A percentile compares a stretch with the other conserved stretches of the same genome.
These are phyloP conservation scores for Clarireedia homoeocarpa DNA, from an alignment of 2,329 filamentous ascomycete species.

Conservation along the genomic window DNA sequence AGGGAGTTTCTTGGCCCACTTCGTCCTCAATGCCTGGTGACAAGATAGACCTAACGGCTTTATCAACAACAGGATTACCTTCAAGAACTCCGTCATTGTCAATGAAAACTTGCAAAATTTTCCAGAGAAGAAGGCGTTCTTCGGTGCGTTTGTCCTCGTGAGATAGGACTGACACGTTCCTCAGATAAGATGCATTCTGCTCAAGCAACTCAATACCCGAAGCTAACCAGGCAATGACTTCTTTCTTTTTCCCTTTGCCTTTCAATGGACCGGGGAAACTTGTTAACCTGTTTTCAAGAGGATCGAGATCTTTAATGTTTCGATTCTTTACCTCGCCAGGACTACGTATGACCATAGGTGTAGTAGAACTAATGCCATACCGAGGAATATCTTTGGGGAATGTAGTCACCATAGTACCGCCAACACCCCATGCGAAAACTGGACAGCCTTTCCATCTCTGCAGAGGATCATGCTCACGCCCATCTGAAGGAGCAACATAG, in stretches of 20 bases:
- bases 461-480: constrained; percentile 65
- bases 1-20: constrained; percentile 18
- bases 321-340: constrained; percentile 77
- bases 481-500: constrained; percentile 55
- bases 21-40: constrained; percentile 45
- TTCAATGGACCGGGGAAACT: constrained; percentile 88
- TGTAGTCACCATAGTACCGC: constrained; percentile 71
- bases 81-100: constrained; percentile 82
- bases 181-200: constrained; percentile 34
- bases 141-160: constrained; percentile 63
- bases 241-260: constrained; percentile 92
- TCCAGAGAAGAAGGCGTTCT: constrained; percentile 82
- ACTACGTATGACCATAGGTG: constrained; percentile 72
- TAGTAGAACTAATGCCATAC: constrained; percentile 60
- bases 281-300: constrained; percentile 61
- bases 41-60: constrained; percentile 67
- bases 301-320: constrained; percentile 64
- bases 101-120: constrained; percentile 70
- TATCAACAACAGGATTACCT: constrained; percentile 61
- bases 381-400: constrained; percentile 86
- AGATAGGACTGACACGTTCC: constrained; percentile 42
- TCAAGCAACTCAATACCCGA: constrained; percentile 70
- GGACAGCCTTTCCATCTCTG: constrained; percentile 88
- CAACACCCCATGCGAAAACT: constrained; percentile 80
- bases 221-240: constrained; percentile 72